phyloP scores from a whole-genome alignment of 23 red algal species.

The Porphyridium purpureum region DNA sequence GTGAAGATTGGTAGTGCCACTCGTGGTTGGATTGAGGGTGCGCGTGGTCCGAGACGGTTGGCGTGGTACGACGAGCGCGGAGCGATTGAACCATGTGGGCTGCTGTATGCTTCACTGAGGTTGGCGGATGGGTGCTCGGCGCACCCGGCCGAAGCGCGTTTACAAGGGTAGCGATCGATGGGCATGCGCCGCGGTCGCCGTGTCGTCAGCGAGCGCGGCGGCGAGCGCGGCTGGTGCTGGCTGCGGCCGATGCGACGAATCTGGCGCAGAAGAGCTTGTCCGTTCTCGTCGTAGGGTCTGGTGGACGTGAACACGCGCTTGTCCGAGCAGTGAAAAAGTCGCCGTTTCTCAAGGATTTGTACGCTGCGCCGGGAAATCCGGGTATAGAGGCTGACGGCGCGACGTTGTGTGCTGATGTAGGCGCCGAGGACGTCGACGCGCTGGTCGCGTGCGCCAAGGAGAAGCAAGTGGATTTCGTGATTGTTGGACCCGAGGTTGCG shows the following conservation, averaged over 20 bases:
- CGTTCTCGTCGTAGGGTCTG: constrained; percentile 73
- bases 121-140: no score
- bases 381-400: constrained; percentile 32
- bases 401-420: constrained; percentile 10
- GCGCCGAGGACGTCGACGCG: constrained; percentile 21
- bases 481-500: constrained; percentile 77
- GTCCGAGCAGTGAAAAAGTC: constrained; percentile 43
- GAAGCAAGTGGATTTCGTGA: constrained; percentile 43
- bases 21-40: no score
- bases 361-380: constrained; percentile 63
- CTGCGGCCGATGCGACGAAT: not conserved
- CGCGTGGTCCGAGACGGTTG: no score
- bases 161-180: no score
- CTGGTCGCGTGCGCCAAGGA: constrained; percentile 21
- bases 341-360: constrained; percentile 17
- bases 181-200: no score
- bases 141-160: no score
- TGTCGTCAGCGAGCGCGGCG: not conserved
- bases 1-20: no score
- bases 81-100: no score
- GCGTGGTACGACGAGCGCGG: no score
- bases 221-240: not conserved
- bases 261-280: not conserved
- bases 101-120: no score
- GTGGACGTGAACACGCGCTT: constrained; percentile 90